A percentile compares a stretch with the other conserved stretches of the same genome.
Evolutionary conservation across 495 filamentous ascomycete species (phyloP).

Genomic region (Penicillium steckii): DNA sequence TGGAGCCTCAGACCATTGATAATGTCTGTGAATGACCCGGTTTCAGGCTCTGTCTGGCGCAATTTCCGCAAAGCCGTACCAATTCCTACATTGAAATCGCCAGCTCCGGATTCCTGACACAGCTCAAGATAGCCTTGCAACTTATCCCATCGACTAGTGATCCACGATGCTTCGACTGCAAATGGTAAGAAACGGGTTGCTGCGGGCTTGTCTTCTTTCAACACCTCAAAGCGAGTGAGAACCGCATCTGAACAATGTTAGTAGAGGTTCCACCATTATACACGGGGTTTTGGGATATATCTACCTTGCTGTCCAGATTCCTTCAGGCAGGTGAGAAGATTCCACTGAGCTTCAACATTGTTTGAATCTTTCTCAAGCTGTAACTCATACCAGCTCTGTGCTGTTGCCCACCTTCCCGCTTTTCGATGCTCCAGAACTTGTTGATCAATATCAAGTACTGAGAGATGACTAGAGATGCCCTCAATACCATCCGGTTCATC

Average conservation of each 20-base stretch:
- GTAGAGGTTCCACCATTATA: no score
- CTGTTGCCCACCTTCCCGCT: conserved; percentile 95
- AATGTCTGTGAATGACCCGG: conserved; percentile 50
- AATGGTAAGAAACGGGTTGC: conserved; percentile 67
- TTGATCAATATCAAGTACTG: conserved; percentile 81
- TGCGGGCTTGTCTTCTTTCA: conserved; percentile 53
- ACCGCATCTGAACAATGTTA: conserved; percentile 62
- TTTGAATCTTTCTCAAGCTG: conserved; percentile 75
- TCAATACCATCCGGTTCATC: conserved; percentile 97
- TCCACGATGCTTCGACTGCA: conserved; percentile 88
- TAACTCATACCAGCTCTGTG: conserved; percentile 96
- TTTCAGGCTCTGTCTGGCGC: conserved; percentile 46
- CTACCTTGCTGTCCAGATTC: conserved; percentile 89
- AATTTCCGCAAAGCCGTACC: conserved; percentile 70
- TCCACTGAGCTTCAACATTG: conserved; percentile 72
- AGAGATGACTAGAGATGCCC: conserved; percentile 83
- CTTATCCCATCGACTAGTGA: conserved; percentile 75
- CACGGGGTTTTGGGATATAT: no score
- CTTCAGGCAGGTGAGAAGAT: conserved; percentile 84
- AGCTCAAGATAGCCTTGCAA: conserved; percentile 66
- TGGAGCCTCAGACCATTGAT: conserved; percentile 65
- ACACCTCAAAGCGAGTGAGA: conserved; percentile 77
- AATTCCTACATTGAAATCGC: conserved; percentile 80
- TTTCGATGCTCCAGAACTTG: conserved; percentile 90
- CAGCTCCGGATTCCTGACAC: conserved; percentile 48